A percentile compares a stretch with the other conserved stretches of the same genome.
Conservation (phyloP, 371 early-diverging fungal species). For the Rhizomucor pusillus region DNA sequence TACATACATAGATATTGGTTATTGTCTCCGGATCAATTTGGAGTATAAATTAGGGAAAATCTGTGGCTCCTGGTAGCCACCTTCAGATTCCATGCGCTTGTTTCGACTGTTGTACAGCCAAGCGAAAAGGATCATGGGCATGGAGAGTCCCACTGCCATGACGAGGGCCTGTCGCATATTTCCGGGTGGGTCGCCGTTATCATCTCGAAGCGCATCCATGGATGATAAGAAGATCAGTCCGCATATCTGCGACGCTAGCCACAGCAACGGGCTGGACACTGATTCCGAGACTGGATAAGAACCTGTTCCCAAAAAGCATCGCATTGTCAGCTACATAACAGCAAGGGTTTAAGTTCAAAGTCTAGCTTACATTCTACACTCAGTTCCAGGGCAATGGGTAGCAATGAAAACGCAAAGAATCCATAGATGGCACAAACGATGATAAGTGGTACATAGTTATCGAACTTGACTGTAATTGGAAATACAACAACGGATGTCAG, state of each 20-base stretch:
- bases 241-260: conserved; percentile 38
- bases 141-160: conserved; percentile 25
- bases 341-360: too few relatives aligned
- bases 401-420: conserved; percentile 37
- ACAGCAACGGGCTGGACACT: conserved; percentile 39
- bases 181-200: conserved; percentile 24
- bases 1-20: not conserved
- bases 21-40: not conserved
- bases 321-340: not conserved
- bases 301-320: conserved; percentile 15
- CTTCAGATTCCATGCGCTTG: conserved; percentile 34
- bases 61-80: conserved; percentile 3
- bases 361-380: conserved; percentile 45
- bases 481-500: not conserved
- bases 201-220: conserved; percentile 38
- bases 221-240: conserved; percentile 29
- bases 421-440: conserved; percentile 31
- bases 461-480: conserved; percentile 27
- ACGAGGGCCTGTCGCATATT: conserved; percentile 32
- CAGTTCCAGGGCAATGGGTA: conserved; percentile 44
- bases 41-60: too few relatives aligned
- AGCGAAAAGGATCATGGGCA: conserved; percentile 29
- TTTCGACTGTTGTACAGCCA: conserved; percentile 35
- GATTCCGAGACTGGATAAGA: conserved; percentile 45
- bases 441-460: conserved; percentile 25